Percentiles rank a stretch among this genome's conserved stretches.
Evolutionary conservation across 768 basidiomycete species (phyloP).

Genomic region (Lyophyllum semitale): DNA sequence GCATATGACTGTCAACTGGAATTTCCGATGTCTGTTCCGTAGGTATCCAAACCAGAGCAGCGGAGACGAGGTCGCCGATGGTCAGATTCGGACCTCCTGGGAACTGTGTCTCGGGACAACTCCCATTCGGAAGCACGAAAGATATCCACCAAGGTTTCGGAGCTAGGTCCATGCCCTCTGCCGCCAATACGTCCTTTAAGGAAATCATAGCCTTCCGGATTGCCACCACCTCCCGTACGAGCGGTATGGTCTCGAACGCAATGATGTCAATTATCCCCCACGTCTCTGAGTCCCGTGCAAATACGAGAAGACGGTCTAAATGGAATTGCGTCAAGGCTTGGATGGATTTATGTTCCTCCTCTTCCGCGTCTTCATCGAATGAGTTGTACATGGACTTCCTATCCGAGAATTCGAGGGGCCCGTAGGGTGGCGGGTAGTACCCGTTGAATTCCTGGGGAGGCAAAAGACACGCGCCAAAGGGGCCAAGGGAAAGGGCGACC

Average conservation of each 20-base stretch:
- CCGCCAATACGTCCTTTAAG: slow-evolving; percentile 28
- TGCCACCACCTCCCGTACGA: slow-evolving; percentile 63
- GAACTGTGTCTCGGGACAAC: slow-evolving; percentile 40
- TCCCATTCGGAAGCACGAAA: slow-evolving; percentile 58
- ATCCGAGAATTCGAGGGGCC: slow-evolving; percentile 48
- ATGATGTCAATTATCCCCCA: slow-evolving; percentile 65
- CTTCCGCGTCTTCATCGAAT: slow-evolving; percentile 32
- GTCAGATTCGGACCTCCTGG: slow-evolving; percentile 23
- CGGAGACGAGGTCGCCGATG: slow-evolving; percentile 43
- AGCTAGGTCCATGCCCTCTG: neutral
- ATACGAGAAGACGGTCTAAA: slow-evolving; percentile 56
- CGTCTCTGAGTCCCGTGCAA: slow-evolving; percentile 43
- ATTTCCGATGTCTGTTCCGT: slow-evolving; percentile 10
- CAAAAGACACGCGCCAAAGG: slow-evolving; percentile 66
- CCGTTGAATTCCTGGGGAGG: slow-evolving; percentile 77
- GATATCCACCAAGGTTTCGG: slow-evolving; percentile 78
- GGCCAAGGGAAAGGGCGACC: slow-evolving; percentile 73
- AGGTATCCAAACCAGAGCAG: slow-evolving; percentile 31
- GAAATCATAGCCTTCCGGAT: slow-evolving; percentile 59
- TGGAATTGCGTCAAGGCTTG: slow-evolving; percentile 64
- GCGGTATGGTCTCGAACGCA: slow-evolving; percentile 80
- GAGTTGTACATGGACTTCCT: slow-evolving; percentile 40
- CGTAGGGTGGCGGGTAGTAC: slow-evolving; percentile 75
- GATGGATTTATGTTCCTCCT: slow-evolving; percentile 41
- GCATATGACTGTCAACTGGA: slow-evolving; percentile 7